Base-by-base conservation (phyloP, 2,329 filamentous ascomycete genomes). In the Rugonectria rugulosa region DNA sequence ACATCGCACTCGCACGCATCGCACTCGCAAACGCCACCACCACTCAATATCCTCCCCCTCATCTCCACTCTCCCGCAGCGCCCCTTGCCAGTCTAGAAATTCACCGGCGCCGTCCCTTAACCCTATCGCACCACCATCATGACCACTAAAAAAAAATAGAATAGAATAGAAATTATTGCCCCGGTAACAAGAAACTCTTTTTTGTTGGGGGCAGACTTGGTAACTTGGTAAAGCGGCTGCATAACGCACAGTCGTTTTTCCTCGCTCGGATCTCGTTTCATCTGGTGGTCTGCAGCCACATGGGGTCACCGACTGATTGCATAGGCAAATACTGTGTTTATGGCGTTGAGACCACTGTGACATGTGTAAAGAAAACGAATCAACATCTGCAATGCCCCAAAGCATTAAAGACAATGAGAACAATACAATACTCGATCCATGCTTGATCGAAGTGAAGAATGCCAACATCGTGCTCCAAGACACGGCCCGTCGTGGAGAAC, bases 131-230 rank as follows among this genome's bases (percentile, higher is more conserved):
- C 29, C 29, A 9, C n/a, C n/a, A n/a, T n/a, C n/a, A n/a, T n/a
- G n/a, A n/a, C n/a, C n/a, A n/a, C n/a, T n/a, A n/a, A n/a, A n/a
- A n/a, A n/a, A n/a, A n/a, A n/a, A n/a, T n/a, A n/a, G n/a, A 47
- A 8, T 4, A 31, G 29, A 27, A 23, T 34, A 23, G 27, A 26
- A 12, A 24, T 45, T 26, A 53, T 47, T 40, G 44, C 44, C 38
- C 31, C 49, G 38, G 52, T 54, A 54, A 54, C 52, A 23, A 11
- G 17, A n/a, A n/a, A n/a, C n/a, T n/a, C n/a, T 24, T 48, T 15
- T 20, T 5, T 8, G n/a, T 29, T 42, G 21, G 20, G 23, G 29
- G 40, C n/a, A n/a, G n/a, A n/a, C n/a, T n/a, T n/a, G n/a, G n/a
- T n/a, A n/a, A n/a, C n/a, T n/a, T n/a, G n/a, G n/a, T n/a, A n/a